Conservation (phyloP, 2,329 filamentous ascomycete genomes). For the Chrysoporthe austroafricana region DNA sequence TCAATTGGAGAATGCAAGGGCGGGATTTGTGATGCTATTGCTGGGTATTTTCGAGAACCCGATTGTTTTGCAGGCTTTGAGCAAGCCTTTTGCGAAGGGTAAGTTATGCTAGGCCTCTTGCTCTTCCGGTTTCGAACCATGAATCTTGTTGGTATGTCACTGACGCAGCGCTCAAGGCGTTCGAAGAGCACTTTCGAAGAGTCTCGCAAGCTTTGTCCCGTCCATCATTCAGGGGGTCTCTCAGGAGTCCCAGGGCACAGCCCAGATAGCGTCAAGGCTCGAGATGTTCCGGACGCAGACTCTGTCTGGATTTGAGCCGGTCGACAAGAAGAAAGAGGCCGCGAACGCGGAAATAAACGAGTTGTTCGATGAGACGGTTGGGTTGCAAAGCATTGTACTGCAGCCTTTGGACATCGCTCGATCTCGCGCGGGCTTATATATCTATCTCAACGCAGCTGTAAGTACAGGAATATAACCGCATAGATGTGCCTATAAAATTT, state of each 20-base stretch:
- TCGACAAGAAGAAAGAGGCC: conserved; percentile 55
- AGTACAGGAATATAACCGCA: conserved; percentile 35
- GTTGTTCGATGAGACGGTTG: conserved; percentile 60
- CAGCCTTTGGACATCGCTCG: conserved; percentile 72
- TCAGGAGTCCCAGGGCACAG: conserved; percentile 41
- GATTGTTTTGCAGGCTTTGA: conserved; percentile 57
- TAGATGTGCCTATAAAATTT: neutral
- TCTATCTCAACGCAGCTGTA: conserved; percentile 83
- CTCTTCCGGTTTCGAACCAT: conserved; percentile 25
- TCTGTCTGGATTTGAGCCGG: conserved; percentile 58
- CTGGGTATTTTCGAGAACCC: conserved; percentile 65
- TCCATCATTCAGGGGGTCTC: conserved; percentile 53
- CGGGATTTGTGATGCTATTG: conserved; percentile 67
- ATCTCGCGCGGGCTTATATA: conserved; percentile 80
- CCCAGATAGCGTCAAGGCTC: conserved; percentile 56
- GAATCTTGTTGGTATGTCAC: neutral
- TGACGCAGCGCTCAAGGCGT: conserved; percentile 40
- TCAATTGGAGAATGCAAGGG: conserved; percentile 63
- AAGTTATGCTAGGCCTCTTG: conserved; percentile 34
- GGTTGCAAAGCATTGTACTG: conserved; percentile 57
- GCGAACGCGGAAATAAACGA: conserved; percentile 59
- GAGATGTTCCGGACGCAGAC: conserved; percentile 63
- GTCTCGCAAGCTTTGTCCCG: conserved; percentile 57
- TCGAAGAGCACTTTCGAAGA: conserved; percentile 54
- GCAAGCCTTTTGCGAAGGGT: conserved; percentile 58